Conservation (phyloP, 2,329 filamentous ascomycete species). For the Trematosphaeria pertusa region DNA sequence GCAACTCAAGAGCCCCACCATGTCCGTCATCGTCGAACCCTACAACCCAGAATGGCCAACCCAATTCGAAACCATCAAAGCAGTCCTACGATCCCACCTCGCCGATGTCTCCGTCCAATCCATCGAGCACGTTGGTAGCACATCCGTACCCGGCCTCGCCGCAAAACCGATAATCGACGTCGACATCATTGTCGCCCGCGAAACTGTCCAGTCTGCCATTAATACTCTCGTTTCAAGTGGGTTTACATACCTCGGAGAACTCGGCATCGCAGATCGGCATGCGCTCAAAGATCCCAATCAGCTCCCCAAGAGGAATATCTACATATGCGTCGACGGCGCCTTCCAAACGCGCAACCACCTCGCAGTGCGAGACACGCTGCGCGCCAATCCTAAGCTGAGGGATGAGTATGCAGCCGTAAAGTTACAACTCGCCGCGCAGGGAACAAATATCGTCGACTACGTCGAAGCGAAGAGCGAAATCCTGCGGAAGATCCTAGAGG, state of each 20-base stretch:
- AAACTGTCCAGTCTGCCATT: conserved; percentile 33
- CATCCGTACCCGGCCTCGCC: conserved; percentile 43
- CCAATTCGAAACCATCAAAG: conserved; percentile 33
- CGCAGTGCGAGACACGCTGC: conserved; percentile 45
- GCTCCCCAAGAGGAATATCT: conserved; percentile 41
- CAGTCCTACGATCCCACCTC: conserved; percentile 22
- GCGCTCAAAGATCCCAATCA: conserved; percentile 41
- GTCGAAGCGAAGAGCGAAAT: conserved; percentile 26
- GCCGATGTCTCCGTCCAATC: conserved; percentile 19
- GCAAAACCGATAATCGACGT: conserved; percentile 49
- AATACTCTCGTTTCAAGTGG: conserved; percentile 38
- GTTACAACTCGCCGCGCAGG: conserved; percentile 24
- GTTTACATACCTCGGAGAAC: conserved; percentile 47
- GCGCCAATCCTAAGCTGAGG: conserved; percentile 35
- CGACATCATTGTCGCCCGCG: conserved; percentile 39
- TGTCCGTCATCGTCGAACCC: conserved; percentile 32
- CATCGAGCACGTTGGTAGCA: conserved; percentile 50
- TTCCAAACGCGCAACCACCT: conserved; percentile 48
- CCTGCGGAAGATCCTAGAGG: conserved; percentile 27
- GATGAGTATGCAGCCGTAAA: conserved; percentile 37
- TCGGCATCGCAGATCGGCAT: conserved; percentile 45
- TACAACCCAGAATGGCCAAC: conserved; percentile 39
- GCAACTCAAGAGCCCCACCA: conserved; percentile 13
- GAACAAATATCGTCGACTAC: conserved; percentile 30
- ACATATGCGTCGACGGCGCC: conserved; percentile 45